Evolutionary conservation across 2,329 filamentous ascomycete genomes (phyloP).

Genomic region (Aaosphaeria arxii): DNA sequence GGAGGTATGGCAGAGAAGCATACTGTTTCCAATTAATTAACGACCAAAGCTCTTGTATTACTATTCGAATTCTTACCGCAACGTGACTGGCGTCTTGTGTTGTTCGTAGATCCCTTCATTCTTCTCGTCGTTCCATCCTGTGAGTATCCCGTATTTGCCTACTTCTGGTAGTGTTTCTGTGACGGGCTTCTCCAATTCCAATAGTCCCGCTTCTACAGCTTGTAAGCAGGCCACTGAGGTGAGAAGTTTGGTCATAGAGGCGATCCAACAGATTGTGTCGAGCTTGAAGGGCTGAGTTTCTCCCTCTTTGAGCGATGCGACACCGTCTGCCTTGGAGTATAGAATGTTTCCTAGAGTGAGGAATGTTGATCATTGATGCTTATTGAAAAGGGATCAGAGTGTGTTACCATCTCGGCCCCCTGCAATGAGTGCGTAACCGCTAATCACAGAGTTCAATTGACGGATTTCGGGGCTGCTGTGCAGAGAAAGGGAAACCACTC

Average conservation of each 20-base stretch:
- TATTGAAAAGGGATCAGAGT: background rate
- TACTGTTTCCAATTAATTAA: conserved; percentile 11
- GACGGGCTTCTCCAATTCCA: conserved; percentile 16
- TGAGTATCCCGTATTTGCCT: conserved; percentile 32
- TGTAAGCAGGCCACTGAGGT: conserved; percentile 18
- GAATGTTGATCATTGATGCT: background rate
- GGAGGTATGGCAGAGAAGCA: conserved; percentile 46
- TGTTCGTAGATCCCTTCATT: conserved; percentile 19
- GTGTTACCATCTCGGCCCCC: background rate
- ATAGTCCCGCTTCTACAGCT: conserved; percentile 18
- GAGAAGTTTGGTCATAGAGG: conserved; percentile 42
- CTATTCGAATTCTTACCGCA: conserved; percentile 9
- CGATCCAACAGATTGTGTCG: conserved; percentile 44
- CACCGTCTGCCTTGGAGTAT: background rate
- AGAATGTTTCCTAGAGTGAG: background rate
- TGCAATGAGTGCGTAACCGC: background rate
- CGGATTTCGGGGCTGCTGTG: background rate
- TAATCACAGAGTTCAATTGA: background rate
- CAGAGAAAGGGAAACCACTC: background rate
- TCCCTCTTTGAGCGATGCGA: background rate
- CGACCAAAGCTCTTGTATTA: too few relatives aligned
- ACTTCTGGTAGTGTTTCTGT: conserved; percentile 21
- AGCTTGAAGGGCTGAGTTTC: conserved; percentile 3
- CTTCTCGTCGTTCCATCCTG: conserved; percentile 9
- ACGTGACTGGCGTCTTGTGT: conserved; percentile 41